Percentiles rank a stretch among this genome's conserved stretches.
Conservation (phyloP, 2,329 filamentous ascomycete genomes). For the Cladophialophora yegresii region DNA sequence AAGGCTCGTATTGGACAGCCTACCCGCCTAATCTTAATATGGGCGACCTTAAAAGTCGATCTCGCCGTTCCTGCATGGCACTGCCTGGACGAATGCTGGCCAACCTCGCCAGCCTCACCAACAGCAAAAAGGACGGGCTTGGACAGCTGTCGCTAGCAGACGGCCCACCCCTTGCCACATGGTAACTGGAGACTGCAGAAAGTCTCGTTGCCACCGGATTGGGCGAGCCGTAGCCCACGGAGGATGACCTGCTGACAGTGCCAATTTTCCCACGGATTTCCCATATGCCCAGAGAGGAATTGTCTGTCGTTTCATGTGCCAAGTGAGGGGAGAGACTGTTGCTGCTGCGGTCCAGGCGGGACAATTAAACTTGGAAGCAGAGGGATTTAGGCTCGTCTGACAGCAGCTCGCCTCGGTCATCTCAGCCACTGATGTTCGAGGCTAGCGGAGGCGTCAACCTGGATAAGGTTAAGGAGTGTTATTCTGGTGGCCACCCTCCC, state of each 20-base stretch:
- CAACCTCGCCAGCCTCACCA: conserved; percentile 6
- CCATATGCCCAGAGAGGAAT: conserved; percentile 1
- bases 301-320: not conserved
- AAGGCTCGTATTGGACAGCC: conserved; percentile 6
- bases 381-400: not conserved
- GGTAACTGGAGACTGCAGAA: not conserved
- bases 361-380: not conserved
- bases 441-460: conserved; percentile 15
- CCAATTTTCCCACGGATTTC: conserved; percentile 3
- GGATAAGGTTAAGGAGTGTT: not conserved
- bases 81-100: not conserved
- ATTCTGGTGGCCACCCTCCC: conserved; percentile 10
- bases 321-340: not conserved
- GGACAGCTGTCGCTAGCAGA: not conserved
- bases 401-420: conserved; percentile 8
- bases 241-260: conserved; percentile 7
- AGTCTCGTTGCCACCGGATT: not conserved
- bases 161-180: not conserved
- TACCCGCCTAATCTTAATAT: not conserved
- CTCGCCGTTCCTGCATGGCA: not conserved
- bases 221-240: not conserved
- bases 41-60: not conserved
- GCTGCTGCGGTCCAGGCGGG: not conserved
- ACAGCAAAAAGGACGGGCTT: not conserved
- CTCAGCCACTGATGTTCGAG: conserved; percentile 20